A percentile compares a stretch with the other conserved stretches of the same genome.
Evolutionary conservation across 2,329 filamentous ascomycete species (phyloP).

Genomic region (Xylaria sp.): DNA sequence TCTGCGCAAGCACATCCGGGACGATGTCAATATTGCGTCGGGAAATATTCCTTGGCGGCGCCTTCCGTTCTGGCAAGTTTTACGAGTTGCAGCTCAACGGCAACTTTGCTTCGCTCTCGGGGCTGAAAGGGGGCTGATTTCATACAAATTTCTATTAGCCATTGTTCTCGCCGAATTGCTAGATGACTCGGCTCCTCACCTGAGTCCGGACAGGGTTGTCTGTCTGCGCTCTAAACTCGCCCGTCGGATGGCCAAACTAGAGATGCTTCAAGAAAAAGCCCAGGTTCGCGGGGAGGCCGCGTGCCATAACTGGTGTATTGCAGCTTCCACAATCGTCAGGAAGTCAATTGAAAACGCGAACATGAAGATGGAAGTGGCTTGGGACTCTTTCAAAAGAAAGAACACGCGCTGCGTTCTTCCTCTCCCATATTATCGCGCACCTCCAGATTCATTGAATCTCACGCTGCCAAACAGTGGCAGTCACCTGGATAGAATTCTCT

Average conservation of each 20-base stretch:
- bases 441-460: slow-evolving; percentile 49
- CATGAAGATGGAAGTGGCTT: slow-evolving; percentile 50
- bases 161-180: slow-evolving; percentile 60
- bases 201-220: slow-evolving; percentile 52
- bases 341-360: slow-evolving; percentile 48
- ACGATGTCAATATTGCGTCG: slow-evolving; percentile 66
- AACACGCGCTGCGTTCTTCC: slow-evolving; percentile 54
- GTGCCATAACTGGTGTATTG: slow-evolving; percentile 46
- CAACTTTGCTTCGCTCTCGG: slow-evolving; percentile 58
- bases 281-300: not conserved
- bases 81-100: slow-evolving; percentile 68
- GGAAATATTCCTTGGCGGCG: slow-evolving; percentile 69
- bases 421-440: slow-evolving; percentile 54
- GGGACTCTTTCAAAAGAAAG: slow-evolving; percentile 54
- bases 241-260: slow-evolving; percentile 68
- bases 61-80: slow-evolving; percentile 69
- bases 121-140: slow-evolving; percentile 55
- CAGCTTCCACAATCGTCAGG: slow-evolving; percentile 47
- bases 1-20: slow-evolving; percentile 68
- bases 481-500: slow-evolving; percentile 47
- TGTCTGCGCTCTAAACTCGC: slow-evolving; percentile 64
- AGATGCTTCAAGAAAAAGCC: slow-evolving; percentile 47
- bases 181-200: slow-evolving; percentile 48
- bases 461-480: slow-evolving; percentile 55
- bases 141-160: slow-evolving; percentile 70